Evolutionary conservation across 495 filamentous ascomycete genomes (phyloP).

Genomic region (Tuber calosporum): DNA sequence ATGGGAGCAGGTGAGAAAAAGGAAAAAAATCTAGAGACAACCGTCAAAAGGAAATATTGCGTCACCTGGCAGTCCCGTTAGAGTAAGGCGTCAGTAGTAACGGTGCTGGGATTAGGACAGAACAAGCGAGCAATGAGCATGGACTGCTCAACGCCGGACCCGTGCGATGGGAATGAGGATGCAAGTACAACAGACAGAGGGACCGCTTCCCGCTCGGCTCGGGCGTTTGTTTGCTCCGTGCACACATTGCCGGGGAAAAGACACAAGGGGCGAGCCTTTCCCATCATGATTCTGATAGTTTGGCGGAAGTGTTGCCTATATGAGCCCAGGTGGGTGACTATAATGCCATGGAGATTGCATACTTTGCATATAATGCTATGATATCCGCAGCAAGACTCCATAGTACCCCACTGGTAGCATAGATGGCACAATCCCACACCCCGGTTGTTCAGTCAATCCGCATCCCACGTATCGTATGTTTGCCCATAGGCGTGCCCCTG

Average conservation of each 20-base stretch:
- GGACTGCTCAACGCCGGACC: background rate
- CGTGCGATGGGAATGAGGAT: background rate
- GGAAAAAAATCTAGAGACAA: background rate
- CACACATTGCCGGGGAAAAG: background rate
- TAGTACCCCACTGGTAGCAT: background rate
- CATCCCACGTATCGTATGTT: background rate
- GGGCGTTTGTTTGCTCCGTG: background rate
- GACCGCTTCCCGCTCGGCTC: background rate
- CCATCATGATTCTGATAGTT: background rate
- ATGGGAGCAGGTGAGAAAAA: background rate
- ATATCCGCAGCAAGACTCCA: background rate
- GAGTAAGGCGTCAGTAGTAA: background rate
- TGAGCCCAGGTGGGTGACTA: background rate
- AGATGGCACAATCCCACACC: background rate
- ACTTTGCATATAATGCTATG: background rate
- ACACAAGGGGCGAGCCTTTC: no score
- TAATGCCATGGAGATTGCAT: no score
- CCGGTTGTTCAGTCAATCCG: background rate
- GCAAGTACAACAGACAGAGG: background rate
- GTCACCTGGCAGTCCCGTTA: constrained; percentile 3
- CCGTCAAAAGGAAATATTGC: background rate
- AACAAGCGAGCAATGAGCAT: background rate
- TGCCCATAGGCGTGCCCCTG: background rate
- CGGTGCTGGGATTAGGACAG: background rate
- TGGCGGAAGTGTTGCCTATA: background rate